Percentiles rank a stretch among this genome's conserved stretches.
phyloP scores from a whole-genome alignment of 805 yeast genomes.

The Suhomyces prunicola region DNA sequence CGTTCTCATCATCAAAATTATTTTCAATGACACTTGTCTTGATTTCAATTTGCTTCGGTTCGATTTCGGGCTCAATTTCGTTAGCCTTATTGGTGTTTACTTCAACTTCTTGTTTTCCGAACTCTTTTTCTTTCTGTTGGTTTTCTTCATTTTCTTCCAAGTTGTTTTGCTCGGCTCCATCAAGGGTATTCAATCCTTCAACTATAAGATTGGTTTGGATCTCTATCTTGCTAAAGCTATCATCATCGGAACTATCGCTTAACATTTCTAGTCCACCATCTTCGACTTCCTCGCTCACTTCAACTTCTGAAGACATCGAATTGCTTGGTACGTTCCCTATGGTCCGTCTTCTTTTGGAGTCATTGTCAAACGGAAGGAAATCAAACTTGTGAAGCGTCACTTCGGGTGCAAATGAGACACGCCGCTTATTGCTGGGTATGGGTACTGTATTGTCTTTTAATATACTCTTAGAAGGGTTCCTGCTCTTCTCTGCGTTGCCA shows the following conservation, averaged over 20 bases:
- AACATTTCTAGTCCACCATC: slow-evolving; percentile 15
- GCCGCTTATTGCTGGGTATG: slow-evolving; percentile 30
- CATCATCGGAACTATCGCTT: slow-evolving; percentile 21
- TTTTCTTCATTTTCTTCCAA: background rate
- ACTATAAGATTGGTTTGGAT: background rate
- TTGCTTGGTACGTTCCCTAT: slow-evolving; percentile 17
- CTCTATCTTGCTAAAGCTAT: background rate
- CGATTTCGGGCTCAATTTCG: too few species aligned
- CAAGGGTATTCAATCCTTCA: background rate
- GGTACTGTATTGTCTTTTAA: slow-evolving; percentile 24
- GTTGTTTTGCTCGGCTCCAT: background rate
- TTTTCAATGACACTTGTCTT: background rate
- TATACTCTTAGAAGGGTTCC: slow-evolving; percentile 17
- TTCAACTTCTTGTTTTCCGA: too few species aligned
- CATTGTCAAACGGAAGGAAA: slow-evolving; percentile 22
- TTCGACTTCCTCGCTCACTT: background rate
- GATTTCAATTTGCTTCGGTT: too few species aligned
- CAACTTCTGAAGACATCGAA: background rate
- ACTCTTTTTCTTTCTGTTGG: background rate
- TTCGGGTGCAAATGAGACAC: slow-evolving; percentile 78
- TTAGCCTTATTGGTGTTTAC: too few species aligned
- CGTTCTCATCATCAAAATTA: background rate
- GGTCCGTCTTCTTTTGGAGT: slow-evolving; percentile 24
- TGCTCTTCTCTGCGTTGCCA: slow-evolving; percentile 5
- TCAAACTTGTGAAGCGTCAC: slow-evolving; percentile 62